Evolutionary conservation across 106 monocot genomes (phyloP), one percentile per base, ranked within the genome.

Genomic region (Dendrobium officinale): DNA sequence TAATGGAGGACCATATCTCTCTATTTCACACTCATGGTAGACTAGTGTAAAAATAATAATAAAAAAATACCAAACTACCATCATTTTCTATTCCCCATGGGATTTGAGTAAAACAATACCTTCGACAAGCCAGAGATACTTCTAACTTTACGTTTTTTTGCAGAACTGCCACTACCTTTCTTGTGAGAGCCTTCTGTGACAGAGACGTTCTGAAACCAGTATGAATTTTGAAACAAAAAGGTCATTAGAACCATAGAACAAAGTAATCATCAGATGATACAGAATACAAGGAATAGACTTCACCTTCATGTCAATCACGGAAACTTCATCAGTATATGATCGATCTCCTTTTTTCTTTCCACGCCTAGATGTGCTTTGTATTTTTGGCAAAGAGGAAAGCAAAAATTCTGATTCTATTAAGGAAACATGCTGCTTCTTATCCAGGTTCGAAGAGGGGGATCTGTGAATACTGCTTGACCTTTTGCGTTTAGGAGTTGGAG

Each of bases 401-500:
- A 90, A 41, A 56, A 80, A 83, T 11, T 89, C 81, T 24, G 86
- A 80, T 79, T 79, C 82, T 42, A 75, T 70, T 51, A 27, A 24
- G 66, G 75, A 68, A 66, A 17, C 31, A 61, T 67, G 17, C 4
- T 37, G 42, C 54, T 79, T 80, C 45, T 73, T 72, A 75, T 86
- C 81, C 55, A n/a, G 11, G 58, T 77, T 56, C 42, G 47, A 42
- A 80, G 86, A 75, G 51, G 78, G 82, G 72, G 85, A 80, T 44
- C 80, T 91, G 45, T 86, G 84, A 3, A 79, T 44, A 79, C 68
- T 79, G 51, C 78, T 11, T 26, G 94, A 88, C 81, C 92, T 84
- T 83, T 94, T 97, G 31, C 89, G 82, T 88, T 94, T 94, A 82
- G 87, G 90, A 79, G 88, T 84, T 7, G 81, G 75, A 64, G 82